Percentiles rank a stretch among this genome's conserved stretches.
phyloP scores from a whole-genome alignment of 2,329 filamentous ascomycete genomes.

The Arthrocladium fulminans region DNA sequence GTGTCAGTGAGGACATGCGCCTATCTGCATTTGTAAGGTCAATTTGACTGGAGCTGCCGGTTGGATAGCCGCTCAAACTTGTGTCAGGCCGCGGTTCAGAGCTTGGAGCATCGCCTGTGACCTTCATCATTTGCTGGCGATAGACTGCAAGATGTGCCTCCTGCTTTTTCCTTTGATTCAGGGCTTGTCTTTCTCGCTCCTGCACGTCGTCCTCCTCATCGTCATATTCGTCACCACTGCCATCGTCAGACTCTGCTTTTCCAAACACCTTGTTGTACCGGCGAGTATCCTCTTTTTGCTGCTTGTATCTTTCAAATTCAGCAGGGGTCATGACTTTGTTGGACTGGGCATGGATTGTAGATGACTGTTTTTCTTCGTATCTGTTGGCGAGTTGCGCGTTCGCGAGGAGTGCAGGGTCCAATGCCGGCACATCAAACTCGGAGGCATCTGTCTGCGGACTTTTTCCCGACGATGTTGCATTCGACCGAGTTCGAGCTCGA shows the following conservation, averaged over 20 bases:
- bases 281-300: conserved; percentile 60
- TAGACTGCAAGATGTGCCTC: conserved; percentile 85
- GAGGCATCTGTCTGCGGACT: not conserved
- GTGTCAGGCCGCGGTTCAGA: conserved; percentile 43
- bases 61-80: conserved; percentile 8
- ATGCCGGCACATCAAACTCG: conserved; percentile 14
- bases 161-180: conserved; percentile 73
- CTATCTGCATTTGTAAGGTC: conserved; percentile 25
- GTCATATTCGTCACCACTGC: conserved; percentile 57
- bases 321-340: conserved; percentile 81
- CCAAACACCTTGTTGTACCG: conserved; percentile 40
- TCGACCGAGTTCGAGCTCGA: not conserved
- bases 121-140: conserved; percentile 93
- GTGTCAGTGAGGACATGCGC: conserved; percentile 28
- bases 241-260: conserved; percentile 41
- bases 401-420: conserved; percentile 33
- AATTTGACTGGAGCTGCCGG: conserved; percentile 9
- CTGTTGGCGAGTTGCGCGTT: conserved; percentile 39
- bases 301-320: conserved; percentile 72
- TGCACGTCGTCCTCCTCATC: conserved; percentile 70
- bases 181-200: conserved; percentile 63
- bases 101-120: conserved; percentile 63
- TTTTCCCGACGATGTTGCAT: not conserved
- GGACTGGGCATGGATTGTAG: conserved; percentile 21
- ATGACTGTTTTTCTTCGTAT: conserved; percentile 33